A percentile compares a stretch with the other conserved stretches of the same genome.
Conservation (phyloP, 1,284 basidiomycete species). For the Mycena sp. region DNA sequence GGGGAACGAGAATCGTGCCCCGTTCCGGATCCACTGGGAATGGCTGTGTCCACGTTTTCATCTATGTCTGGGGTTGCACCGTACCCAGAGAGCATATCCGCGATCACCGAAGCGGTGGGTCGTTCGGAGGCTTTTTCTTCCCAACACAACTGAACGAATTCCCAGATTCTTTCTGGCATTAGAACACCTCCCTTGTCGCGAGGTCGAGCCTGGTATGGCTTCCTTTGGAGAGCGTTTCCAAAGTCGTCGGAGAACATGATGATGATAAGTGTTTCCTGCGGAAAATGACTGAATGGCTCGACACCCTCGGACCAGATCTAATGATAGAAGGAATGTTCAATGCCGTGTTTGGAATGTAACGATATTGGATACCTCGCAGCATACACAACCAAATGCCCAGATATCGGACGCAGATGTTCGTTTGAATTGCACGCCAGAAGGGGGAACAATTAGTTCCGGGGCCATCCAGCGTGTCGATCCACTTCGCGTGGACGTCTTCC, state of each 20-base stretch:
- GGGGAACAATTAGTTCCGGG: not conserved
- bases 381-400: constrained; percentile 1
- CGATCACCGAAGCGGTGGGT: not conserved
- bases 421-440: not conserved
- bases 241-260: not conserved
- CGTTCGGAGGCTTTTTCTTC: not conserved
- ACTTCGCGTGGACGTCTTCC: not conserved
- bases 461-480: not conserved
- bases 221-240: not conserved
- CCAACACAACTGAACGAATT: not conserved
- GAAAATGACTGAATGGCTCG: not conserved
- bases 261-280: not conserved
- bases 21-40: too few relatives aligned
- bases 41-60: not conserved
- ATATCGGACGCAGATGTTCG: not conserved
- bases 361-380: not conserved
- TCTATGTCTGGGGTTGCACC: not conserved
- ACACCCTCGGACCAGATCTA: constrained; percentile 1
- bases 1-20: too few relatives aligned
- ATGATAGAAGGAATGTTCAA: not conserved
- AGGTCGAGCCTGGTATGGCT: not conserved
- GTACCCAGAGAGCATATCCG: not conserved
- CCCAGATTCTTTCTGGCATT: not conserved
- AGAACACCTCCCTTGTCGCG: not conserved
- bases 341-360: not conserved